Percentiles rank a stretch among this genome's conserved stretches.
Conservation (phyloP, 106 monocot species). For the Acorus gramineus region DNA sequence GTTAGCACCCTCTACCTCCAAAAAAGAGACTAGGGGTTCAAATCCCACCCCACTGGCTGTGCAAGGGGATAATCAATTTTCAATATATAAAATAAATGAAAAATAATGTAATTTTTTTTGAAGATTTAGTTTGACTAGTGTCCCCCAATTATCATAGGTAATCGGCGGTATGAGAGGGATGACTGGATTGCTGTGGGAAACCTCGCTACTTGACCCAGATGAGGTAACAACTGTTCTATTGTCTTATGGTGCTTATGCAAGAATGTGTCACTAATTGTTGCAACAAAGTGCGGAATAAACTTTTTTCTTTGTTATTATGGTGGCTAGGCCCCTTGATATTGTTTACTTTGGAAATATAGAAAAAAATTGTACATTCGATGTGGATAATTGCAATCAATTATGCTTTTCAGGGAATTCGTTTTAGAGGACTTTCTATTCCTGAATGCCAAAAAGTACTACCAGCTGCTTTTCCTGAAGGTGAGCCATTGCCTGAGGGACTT, state of each 20-base stretch:
- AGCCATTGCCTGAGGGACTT: slow-evolving; percentile 93
- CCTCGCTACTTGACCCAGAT: slow-evolving; percentile 91
- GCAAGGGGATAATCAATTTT: too few species aligned
- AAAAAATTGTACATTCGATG: background rate
- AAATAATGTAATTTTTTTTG: too few species aligned
- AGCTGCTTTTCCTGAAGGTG: slow-evolving; percentile 57
- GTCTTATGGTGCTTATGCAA: too few species aligned
- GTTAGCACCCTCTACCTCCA: too few species aligned
- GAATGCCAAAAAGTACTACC: slow-evolving; percentile 94
- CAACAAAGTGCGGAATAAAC: background rate
- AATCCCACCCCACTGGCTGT: too few species aligned
- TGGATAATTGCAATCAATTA: background rate
- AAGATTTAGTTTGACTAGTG: too few species aligned
- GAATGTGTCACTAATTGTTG: too few species aligned
- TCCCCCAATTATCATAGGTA: slow-evolving; percentile 27
- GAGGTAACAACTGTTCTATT: slow-evolving; percentile 30
- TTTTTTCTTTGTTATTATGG: slow-evolving; percentile 5
- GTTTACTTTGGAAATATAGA: background rate
- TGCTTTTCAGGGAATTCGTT: slow-evolving; percentile 76
- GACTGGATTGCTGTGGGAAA: slow-evolving; percentile 90
- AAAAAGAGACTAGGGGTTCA: too few species aligned
- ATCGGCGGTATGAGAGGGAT: slow-evolving; percentile 99
- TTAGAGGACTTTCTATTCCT: slow-evolving; percentile 94
- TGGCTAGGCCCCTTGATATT: background rate
- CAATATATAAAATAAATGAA: too few species aligned